A percentile compares a stretch with the other conserved stretches of the same genome.
phyloP scores from a whole-genome alignment of 441 rosid genomes.

The Daphne laureola region DNA sequence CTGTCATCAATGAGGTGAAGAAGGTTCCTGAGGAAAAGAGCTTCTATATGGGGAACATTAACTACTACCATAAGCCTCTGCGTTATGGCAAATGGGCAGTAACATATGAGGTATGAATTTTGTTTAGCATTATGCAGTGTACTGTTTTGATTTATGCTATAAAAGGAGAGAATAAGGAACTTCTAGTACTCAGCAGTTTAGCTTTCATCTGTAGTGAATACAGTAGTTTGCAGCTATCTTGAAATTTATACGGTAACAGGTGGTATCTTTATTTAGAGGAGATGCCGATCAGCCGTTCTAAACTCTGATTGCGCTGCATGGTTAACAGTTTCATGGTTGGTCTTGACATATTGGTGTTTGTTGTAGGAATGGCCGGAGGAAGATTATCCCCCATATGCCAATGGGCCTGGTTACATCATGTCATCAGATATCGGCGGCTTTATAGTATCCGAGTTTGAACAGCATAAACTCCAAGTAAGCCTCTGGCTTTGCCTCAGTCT shows the following conservation, averaged over 20 bases:
- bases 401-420: conserved; percentile 87
- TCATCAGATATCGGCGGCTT: conserved; percentile 72
- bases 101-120: conserved; percentile 53
- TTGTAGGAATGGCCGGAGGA: conserved; percentile 95
- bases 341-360: conserved; percentile 8
- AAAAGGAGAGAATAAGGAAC: neutral
- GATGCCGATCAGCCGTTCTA: too few species aligned
- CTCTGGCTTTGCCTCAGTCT: neutral
- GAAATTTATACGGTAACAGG: neutral
- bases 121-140: neutral
- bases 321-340: neutral
- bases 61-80: conserved; percentile 68
- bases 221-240: too few species aligned
- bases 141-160: neutral
- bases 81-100: conserved; percentile 84
- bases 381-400: conserved; percentile 94
- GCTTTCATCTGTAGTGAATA: too few species aligned
- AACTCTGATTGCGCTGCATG: too few species aligned
- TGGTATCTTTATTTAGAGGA: too few species aligned
- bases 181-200: neutral
- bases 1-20: conserved; percentile 46
- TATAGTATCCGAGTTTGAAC: conserved; percentile 75
- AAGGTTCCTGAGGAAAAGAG: conserved; percentile 38
- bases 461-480: conserved; percentile 63
- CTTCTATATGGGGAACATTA: conserved; percentile 65